Conservation (phyloP, 148 eudicot genomes). For the Persicaria maculosa region DNA sequence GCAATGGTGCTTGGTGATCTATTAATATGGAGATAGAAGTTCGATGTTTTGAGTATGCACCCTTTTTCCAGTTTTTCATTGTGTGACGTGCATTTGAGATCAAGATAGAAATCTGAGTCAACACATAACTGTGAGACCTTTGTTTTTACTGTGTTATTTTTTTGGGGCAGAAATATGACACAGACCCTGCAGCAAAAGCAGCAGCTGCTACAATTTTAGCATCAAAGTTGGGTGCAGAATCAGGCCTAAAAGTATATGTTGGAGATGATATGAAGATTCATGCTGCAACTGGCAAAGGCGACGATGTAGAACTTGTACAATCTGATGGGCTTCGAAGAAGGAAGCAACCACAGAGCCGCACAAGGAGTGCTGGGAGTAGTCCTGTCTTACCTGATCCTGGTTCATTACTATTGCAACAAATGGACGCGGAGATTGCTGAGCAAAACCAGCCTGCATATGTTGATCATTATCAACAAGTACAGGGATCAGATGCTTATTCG, state of each 20-base stretch:
- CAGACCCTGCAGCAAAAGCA: conserved; percentile 97
- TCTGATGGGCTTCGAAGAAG: conserved; percentile 70
- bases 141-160: not conserved
- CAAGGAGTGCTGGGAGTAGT: conserved; percentile 31
- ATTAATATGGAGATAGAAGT: not conserved
- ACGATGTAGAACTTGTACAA: conserved; percentile 41
- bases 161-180: conserved; percentile 69
- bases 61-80: not conserved
- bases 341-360: conserved; percentile 40
- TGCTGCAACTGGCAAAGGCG: conserved; percentile 53
- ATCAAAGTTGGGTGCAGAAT: conserved; percentile 78
- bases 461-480: conserved; percentile 53
- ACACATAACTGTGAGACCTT: not conserved
- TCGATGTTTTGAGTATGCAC: not conserved
- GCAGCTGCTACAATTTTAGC: conserved; percentile 94
- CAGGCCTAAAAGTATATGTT: conserved; percentile 64
- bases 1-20: not conserved
- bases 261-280: conserved; percentile 46
- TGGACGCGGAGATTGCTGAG: conserved; percentile 29
- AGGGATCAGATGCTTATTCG: conserved; percentile 28
- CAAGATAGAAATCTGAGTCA: not conserved
- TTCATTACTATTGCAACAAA: conserved; percentile 28
- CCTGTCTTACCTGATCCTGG: conserved; percentile 24
- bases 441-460: conserved; percentile 45
- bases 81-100: not conserved